Conservation (phyloP, 176 grass and related monocot species). For the Metroxylon sagu region DNA sequence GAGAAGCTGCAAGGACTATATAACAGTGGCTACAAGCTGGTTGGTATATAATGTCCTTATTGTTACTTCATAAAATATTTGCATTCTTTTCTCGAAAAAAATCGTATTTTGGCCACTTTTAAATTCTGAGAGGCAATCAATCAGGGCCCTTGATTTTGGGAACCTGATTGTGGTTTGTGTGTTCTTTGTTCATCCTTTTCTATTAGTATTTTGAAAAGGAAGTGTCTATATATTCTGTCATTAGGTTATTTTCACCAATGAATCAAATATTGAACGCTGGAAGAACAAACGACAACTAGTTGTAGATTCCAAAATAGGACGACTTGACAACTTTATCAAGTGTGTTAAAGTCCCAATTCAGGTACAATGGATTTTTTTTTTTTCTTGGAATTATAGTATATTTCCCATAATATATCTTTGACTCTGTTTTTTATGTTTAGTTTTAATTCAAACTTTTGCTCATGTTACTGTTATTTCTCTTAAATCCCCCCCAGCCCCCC, state of each 20-base stretch:
- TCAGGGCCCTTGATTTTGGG: no score
- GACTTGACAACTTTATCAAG: conserved; percentile 77
- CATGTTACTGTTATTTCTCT: no score
- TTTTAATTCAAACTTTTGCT: no score
- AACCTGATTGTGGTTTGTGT: no score
- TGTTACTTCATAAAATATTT: not conserved
- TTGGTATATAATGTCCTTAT: conserved; percentile 24
- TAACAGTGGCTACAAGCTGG: conserved; percentile 68
- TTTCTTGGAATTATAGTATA: not conserved
- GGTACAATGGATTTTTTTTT: conserved; percentile 23
- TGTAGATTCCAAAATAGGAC: conserved; percentile 91
- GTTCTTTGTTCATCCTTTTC: no score
- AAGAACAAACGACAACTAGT: conserved; percentile 82
- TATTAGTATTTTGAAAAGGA: not conserved
- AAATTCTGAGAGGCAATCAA: no score
- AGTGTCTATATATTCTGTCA: conserved; percentile 7
- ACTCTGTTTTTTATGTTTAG: not conserved
- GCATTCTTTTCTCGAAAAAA: not conserved
- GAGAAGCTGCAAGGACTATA: conserved; percentile 63
- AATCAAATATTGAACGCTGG: conserved; percentile 81
- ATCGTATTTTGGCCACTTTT: not conserved
- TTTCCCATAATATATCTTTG: not conserved
- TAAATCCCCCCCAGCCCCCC: no score
- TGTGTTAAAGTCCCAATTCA: conserved; percentile 69
- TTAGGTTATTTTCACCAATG: conserved; percentile 96